A percentile compares a stretch with the other conserved stretches of the same genome.
Evolutionary conservation across 2,329 filamentous ascomycete genomes (phyloP).

Genomic region (Sporothrix inflata): DNA sequence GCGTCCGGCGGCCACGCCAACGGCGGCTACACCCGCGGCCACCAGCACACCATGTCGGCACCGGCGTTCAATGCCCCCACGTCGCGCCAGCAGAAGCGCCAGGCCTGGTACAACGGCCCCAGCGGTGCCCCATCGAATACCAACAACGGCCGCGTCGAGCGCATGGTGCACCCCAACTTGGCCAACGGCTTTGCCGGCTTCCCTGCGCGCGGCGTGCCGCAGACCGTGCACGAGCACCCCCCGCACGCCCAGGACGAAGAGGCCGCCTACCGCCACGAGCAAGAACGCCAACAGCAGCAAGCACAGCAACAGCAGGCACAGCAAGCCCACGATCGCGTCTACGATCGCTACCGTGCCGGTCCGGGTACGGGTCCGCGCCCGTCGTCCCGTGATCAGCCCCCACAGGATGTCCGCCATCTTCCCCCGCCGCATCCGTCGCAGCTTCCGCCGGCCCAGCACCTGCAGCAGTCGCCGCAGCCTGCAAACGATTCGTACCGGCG

Average conservation of each 20-base stretch:
- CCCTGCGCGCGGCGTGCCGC: constrained; percentile 32
- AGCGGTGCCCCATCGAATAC: background rate
- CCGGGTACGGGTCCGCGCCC: background rate
- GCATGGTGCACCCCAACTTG: constrained; percentile 60
- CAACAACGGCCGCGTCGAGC: constrained; percentile 51
- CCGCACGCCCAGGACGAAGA: constrained; percentile 6
- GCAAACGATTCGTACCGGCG: constrained; percentile 23
- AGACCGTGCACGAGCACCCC: constrained; percentile 32
- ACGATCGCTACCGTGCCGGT: background rate
- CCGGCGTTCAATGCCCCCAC: constrained; percentile 54
- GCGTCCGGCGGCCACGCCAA: background rate
- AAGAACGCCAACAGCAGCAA: background rate
- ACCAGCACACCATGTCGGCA: constrained; percentile 64
- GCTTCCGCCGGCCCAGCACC: background rate
- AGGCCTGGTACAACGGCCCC: constrained; percentile 71
- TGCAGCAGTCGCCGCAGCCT: constrained; percentile 19
- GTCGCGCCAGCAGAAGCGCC: constrained; percentile 64
- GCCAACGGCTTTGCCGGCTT: constrained; percentile 35
- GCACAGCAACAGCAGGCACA: background rate
- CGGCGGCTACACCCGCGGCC: constrained; percentile 39
- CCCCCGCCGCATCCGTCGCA: background rate
- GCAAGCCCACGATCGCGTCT: background rate
- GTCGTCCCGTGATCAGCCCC: no score
- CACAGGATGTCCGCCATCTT: background rate
- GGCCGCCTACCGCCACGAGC: constrained; percentile 13